phyloP scores from a whole-genome alignment of 176 grass and related monocot species.

The Carex myosuroides region DNA sequence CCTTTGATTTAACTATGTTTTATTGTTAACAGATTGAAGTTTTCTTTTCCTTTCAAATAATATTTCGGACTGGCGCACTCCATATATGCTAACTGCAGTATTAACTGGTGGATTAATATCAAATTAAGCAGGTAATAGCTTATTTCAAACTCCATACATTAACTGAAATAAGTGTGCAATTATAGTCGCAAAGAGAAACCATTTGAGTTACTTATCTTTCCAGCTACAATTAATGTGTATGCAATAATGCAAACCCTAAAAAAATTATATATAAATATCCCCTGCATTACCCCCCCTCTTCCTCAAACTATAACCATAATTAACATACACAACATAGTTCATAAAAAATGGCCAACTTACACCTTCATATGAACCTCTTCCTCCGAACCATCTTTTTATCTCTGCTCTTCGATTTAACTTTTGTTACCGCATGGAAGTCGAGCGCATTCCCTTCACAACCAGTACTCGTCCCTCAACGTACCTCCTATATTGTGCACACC shows the following conservation, averaged over 20 bases:
- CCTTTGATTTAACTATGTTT: too few relatives aligned
- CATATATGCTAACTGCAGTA: neutral
- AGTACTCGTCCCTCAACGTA: neutral
- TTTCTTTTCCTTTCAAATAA: neutral
- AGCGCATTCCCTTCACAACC: neutral
- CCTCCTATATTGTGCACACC: slow-evolving; percentile 12
- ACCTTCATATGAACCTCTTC: slow-evolving; percentile 7
- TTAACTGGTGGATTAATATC: neutral
- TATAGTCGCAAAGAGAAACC: neutral
- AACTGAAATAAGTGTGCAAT: neutral
- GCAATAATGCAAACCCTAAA: neutral
- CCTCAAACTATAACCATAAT: neutral
- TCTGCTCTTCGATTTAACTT: neutral
- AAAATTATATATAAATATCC: neutral
- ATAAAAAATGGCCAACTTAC: slow-evolving; percentile 24
- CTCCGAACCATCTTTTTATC: neutral
- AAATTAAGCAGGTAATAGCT: neutral
- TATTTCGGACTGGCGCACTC: neutral
- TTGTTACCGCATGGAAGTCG: neutral
- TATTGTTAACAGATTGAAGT: neutral
- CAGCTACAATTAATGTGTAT: neutral
- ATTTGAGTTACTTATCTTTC: neutral
- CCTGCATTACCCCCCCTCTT: slow-evolving; percentile 4
- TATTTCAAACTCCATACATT: neutral
- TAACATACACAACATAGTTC: neutral